Evolutionary conservation across 371 early-diverging fungal species (phyloP), one percentile per base, ranked within the genome.

Genomic region (Haplosporangium sp.): DNA sequence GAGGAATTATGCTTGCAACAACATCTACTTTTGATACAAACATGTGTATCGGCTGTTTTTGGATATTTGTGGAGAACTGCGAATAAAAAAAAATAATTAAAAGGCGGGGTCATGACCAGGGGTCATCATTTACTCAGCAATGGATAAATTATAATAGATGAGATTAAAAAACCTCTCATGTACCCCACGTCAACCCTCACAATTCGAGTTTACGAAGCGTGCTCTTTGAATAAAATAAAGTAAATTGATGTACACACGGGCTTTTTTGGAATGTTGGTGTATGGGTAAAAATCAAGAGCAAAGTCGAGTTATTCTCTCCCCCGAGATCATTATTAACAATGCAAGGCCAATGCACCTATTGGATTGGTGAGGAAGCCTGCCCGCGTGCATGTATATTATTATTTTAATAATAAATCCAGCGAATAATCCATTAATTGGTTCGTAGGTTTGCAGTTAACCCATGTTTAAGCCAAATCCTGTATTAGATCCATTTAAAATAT

Each of bases 11-110:
- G 58, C n/a, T 19, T 48, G 50, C 15, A 42, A 10, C 42, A 61
- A 27, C 68, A 61, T 68, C 61, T 68, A 20, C 61, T 61, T 60
- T 53, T 40, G 60, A 19, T 48, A n/a, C 61, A 72, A 72, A 72
- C 72, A 72, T 72, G 72, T 72, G 72, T 72, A 72, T 72, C 42
- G 6, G 50, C 19, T 6, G 11, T 27, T 57, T 47, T 2, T 45
- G 47, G 27, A 37, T 17, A 9, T 44, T 11, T 62, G 63, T 64
- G 47, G 59, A 70, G 71, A 50, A 52, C 4, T 20, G 11, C 9
- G 37, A 50, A 71, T n/a, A 59, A 55, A 55, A 52, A 20, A 20
- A n/a, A 47, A 61, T 27, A 27, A 27, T 27, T 27, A 52, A 50
- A 52, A 15, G 2, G 55, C 4, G 15, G 61, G 37, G n/a, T 42